A percentile compares a stretch with the other conserved stretches of the same genome.
Conservation (phyloP, 495 filamentous ascomycete genomes). For the Xylaria venustula region DNA sequence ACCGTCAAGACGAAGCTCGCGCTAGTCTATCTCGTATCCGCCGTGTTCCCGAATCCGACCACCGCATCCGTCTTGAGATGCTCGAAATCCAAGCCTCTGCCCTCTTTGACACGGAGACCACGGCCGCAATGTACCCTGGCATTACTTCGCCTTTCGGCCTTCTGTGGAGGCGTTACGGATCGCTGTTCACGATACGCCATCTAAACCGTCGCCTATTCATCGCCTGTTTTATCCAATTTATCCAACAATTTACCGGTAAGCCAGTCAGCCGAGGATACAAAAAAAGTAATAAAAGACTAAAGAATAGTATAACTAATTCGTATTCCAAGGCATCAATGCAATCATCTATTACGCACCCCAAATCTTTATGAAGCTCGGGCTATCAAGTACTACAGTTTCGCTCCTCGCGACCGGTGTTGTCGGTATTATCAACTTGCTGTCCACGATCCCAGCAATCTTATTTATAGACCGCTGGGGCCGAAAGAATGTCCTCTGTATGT, state of each 20-base stretch:
- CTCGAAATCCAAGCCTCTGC: slow-evolving; percentile 53
- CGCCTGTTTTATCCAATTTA: slow-evolving; percentile 22
- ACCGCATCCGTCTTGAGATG: slow-evolving; percentile 47
- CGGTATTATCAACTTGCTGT: slow-evolving; percentile 46
- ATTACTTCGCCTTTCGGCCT: slow-evolving; percentile 22
- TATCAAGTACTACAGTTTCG: slow-evolving; percentile 50
- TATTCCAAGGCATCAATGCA: slow-evolving; percentile 4
- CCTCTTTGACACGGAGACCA: slow-evolving; percentile 47
- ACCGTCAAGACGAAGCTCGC: slow-evolving; percentile 44
- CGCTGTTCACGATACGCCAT: slow-evolving; percentile 23
- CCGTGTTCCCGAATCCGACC: slow-evolving; percentile 38
- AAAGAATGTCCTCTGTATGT: slow-evolving; percentile 1
- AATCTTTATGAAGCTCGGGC: slow-evolving; percentile 55
- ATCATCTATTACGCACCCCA: slow-evolving; percentile 57
- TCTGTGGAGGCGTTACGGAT: slow-evolving; percentile 39
- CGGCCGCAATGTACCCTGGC: slow-evolving; percentile 45
- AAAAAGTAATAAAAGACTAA: no score
- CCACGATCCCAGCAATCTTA: slow-evolving; percentile 28
- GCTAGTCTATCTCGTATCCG: slow-evolving; percentile 46
- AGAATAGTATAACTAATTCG: no score
- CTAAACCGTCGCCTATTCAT: slow-evolving; percentile 25
- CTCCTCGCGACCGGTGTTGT: slow-evolving; percentile 40
- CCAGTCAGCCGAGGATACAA: not conserved
- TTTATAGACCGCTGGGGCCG: slow-evolving; percentile 5
- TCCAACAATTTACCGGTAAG: slow-evolving; percentile 43